Evolutionary conservation across 257 asterid genomes (phyloP), one percentile per base, ranked within the genome.

Genomic region (Solanum infundibuliforme): DNA sequence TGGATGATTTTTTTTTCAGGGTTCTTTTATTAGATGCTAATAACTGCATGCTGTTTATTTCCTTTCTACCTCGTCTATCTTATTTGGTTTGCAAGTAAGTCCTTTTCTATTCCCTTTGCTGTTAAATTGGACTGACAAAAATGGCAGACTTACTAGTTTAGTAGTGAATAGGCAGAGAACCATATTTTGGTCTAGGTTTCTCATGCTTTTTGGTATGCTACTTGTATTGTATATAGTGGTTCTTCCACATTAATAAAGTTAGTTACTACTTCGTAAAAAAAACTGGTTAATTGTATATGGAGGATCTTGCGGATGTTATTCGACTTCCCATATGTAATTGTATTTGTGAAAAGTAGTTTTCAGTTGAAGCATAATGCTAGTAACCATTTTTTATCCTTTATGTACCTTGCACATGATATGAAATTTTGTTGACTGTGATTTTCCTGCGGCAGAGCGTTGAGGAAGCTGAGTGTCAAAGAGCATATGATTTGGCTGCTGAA

Each of bases 381-480:
- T 48, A 29, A 20, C 36, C 85, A 27, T 43, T 18, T 46, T 29
- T 48, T 20, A 82, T 82, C 86, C 69, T 82, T 10, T 82, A 65
- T 65, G 31, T 82, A 48, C 85, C 85, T 82, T 52, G 31, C 41
- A 48, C 86, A 48, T 82, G 69, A 48, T 82, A 48, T 82, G 68
- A 48, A 48, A 48, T 81, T 48, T 82, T 82, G 43, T 82, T 82
- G 60, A 38, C 65, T 48, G 38, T 79, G 66, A 46, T 81, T 29
- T 48, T 36, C 27, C 20, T 20, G 85, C 3, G 85, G 85, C 85
- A 97, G 99, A 95, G 98, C 88, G 99, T 97, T 87, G 99, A 97
- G 94, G 99, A 97, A 92, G 94, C 98, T 72, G 99, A 97, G 90
- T 96, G 99, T 86, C 98, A 94, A 89, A 95, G 98, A 91, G 99